A percentile compares a stretch with the other conserved stretches of the same genome.
These are phyloP conservation scores for Auriscalpium orientale DNA, from an alignment of 768 basidiomycete species.

Conservation along the genomic window DNA sequence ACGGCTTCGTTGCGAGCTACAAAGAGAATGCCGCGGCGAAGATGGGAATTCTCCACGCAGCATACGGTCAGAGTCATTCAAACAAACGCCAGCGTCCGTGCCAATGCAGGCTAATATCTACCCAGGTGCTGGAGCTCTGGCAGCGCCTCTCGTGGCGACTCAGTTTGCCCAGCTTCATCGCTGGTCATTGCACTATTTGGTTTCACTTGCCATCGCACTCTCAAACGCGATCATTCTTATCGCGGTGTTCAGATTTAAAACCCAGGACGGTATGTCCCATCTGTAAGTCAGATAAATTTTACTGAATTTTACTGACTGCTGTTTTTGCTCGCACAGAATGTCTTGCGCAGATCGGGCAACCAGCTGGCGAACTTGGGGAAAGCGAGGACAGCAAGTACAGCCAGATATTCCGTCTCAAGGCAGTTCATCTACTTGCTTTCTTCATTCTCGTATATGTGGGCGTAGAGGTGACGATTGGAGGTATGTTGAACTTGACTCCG, in stretches of 20 bases:
- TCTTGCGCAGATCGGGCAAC: conserved; percentile 43
- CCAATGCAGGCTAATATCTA: not conserved
- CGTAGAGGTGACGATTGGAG: conserved; percentile 25
- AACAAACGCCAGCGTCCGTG: no score
- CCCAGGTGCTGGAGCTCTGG: conserved; percentile 56
- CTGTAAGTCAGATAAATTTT: not conserved
- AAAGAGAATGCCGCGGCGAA: conserved; percentile 49
- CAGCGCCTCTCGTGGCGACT: conserved; percentile 69
- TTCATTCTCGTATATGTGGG: conserved; percentile 38
- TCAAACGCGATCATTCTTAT: conserved; percentile 45
- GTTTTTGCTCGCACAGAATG: conserved; percentile 33
- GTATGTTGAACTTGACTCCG: conserved; percentile 15
- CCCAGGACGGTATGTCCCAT: conserved; percentile 49
- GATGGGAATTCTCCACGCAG: conserved; percentile 63
- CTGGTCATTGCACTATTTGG: conserved; percentile 77
- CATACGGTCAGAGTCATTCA: conserved; percentile 39
- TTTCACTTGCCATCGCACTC: conserved; percentile 58
- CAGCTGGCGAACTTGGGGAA: conserved; percentile 27
- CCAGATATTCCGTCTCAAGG: conserved; percentile 34
- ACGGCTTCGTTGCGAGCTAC: conserved; percentile 58
- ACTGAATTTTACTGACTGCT: not conserved
- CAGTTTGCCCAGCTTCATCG: conserved; percentile 57
- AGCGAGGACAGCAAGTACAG: conserved; percentile 35
- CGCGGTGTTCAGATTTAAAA: conserved; percentile 55
- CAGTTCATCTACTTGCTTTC: conserved; percentile 32